These are phyloP conservation scores for Neolentinus lepideus DNA, from an alignment of 1,284 basidiomycete genomes.

Conservation along the genomic window DNA sequence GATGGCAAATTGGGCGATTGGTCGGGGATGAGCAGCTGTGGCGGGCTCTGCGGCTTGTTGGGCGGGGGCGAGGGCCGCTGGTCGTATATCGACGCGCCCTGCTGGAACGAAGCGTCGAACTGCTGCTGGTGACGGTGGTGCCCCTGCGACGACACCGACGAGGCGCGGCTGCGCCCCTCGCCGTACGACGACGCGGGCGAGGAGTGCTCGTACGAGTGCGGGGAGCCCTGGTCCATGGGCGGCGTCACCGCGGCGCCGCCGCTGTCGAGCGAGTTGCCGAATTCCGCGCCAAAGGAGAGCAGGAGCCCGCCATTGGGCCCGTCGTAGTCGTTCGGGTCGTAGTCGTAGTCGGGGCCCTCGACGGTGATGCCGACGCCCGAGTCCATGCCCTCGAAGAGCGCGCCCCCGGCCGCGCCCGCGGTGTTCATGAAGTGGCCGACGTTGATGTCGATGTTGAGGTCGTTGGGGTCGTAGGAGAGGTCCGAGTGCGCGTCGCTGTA, in stretches of 20 bases:
- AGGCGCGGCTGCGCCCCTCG: constrained; percentile 48
- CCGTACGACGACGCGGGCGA: constrained; percentile 57
- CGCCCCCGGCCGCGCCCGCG: neutral
- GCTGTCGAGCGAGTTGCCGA: constrained; percentile 33
- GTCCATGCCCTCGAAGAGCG: constrained; percentile 28
- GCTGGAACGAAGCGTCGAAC: constrained; percentile 6
- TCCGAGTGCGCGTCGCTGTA: constrained; percentile 54
- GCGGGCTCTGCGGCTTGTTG: constrained; percentile 59
- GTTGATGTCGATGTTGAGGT: constrained; percentile 25
- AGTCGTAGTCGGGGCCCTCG: constrained; percentile 30
- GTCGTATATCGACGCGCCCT: neutral
- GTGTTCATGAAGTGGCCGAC: neutral
- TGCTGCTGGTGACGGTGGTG: constrained; percentile 27
- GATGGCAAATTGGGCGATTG: constrained; percentile 16
- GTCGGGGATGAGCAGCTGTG: constrained; percentile 61
- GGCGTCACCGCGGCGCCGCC: constrained; percentile 30
- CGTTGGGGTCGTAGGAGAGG: constrained; percentile 45
- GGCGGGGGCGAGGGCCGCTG: constrained; percentile 22
- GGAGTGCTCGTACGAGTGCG: constrained; percentile 44
- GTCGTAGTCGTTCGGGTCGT: constrained; percentile 68
- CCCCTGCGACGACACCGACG: constrained; percentile 51
- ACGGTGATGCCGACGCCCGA: constrained; percentile 21
- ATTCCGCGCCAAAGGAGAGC: constrained; percentile 46
- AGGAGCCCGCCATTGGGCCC: constrained; percentile 39
- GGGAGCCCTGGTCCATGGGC: constrained; percentile 29